phyloP scores from a whole-genome alignment of 2,329 filamentous ascomycete species.

The Chaetomium strumarium region DNA sequence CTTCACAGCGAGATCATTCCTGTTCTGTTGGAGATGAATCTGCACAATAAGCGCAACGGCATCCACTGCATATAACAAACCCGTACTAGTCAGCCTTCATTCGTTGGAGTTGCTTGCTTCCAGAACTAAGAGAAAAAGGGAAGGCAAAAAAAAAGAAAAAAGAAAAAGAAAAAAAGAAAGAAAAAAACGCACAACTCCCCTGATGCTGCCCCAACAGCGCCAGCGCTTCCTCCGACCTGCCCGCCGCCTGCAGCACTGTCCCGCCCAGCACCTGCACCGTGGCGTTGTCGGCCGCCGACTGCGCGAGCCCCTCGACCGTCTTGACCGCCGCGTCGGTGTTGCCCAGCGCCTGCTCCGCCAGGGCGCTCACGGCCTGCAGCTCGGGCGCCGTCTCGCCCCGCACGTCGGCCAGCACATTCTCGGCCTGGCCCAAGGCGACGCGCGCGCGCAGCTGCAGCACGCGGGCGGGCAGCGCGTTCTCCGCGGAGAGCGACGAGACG shows the following conservation, averaged over 20 bases:
- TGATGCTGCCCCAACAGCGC: slow-evolving; percentile 75
- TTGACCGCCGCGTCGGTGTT: slow-evolving; percentile 56
- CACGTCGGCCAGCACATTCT: slow-evolving; percentile 65
- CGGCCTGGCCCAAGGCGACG: slow-evolving; percentile 73
- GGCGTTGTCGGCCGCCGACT: slow-evolving; percentile 64
- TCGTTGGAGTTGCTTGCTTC: background rate
- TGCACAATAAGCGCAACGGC: slow-evolving; percentile 85
- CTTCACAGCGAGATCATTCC: slow-evolving; percentile 83
- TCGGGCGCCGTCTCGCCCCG: slow-evolving; percentile 62
- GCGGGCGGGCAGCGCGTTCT: slow-evolving; percentile 70
- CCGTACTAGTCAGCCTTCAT: slow-evolving; percentile 8
- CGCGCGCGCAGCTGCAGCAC: slow-evolving; percentile 76
- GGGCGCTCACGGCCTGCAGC: slow-evolving; percentile 66
- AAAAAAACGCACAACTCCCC: slow-evolving; percentile 68
- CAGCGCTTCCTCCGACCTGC: slow-evolving; percentile 80
- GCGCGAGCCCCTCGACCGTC: slow-evolving; percentile 60
- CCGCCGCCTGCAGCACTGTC: slow-evolving; percentile 74
- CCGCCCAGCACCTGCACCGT: slow-evolving; percentile 76
- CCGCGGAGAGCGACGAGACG: slow-evolving; percentile 67
- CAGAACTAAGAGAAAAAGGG: background rate
- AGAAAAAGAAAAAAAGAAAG: no score
- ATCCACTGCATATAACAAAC: slow-evolving; percentile 44
- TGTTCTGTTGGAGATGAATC: slow-evolving; percentile 87
- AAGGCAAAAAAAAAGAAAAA: no score
- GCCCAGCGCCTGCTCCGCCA: slow-evolving; percentile 62